Evolutionary conservation across 257 asterid genomes (phyloP).

Genomic region (Eucommia ulmoides): DNA sequence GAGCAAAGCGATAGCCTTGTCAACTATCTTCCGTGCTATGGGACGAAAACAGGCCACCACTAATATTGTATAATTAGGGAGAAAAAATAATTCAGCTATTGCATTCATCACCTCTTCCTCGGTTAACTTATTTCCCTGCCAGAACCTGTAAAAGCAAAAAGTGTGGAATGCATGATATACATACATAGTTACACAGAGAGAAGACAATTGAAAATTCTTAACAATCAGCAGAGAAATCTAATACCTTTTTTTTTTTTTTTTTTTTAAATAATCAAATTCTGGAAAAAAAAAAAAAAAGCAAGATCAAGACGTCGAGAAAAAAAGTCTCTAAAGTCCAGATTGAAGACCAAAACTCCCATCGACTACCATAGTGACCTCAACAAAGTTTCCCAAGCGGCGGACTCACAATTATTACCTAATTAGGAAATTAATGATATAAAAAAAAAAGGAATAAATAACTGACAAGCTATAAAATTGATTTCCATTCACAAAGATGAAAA

Average conservation of each 20-base stretch:
- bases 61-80: constrained; percentile 69
- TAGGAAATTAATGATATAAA: too few relatives aligned
- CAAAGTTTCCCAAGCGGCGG: too few relatives aligned
- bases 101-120: constrained; percentile 66
- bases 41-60: constrained; percentile 80
- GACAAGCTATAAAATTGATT: too few relatives aligned
- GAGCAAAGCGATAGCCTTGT: constrained; percentile 45
- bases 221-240: neutral
- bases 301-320: constrained; percentile 50
- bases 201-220: neutral
- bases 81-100: constrained; percentile 57
- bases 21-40: constrained; percentile 46
- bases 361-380: constrained; percentile 37
- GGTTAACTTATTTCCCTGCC: constrained; percentile 48
- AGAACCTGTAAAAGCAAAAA: neutral
- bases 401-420: too few relatives aligned
- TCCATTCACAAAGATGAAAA: too few relatives aligned
- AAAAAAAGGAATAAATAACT: too few relatives aligned
- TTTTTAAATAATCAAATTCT: constrained; percentile 28
- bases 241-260: too few relatives aligned
- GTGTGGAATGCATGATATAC: neutral
- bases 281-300: constrained; percentile 26
- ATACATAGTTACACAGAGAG: neutral
- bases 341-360: constrained; percentile 63
- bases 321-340: constrained; percentile 51